Conservation (phyloP, 106 monocot species). For the Allium sativum region DNA sequence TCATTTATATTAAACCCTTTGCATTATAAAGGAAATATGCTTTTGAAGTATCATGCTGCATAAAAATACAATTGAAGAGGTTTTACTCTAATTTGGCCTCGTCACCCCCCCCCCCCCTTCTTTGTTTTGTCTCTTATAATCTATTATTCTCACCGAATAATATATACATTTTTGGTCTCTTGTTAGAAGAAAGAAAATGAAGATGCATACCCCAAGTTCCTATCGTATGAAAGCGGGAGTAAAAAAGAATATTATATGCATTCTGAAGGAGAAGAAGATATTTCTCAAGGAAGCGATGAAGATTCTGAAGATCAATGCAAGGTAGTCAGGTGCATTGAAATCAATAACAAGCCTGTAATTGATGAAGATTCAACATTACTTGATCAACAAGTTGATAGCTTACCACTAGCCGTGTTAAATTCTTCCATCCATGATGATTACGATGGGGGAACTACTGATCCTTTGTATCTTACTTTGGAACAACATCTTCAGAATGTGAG, state of each 20-base stretch:
- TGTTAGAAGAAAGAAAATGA: too few species aligned
- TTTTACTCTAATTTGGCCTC: too few species aligned
- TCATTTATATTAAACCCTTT: too few species aligned
- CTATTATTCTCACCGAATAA: too few species aligned
- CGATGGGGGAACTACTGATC: slow-evolving; percentile 6
- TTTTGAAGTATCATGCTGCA: too few species aligned
- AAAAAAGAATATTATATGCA: slow-evolving; percentile 4
- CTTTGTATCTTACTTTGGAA: slow-evolving; percentile 45
- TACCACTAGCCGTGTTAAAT: slow-evolving; percentile 1
- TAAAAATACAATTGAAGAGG: too few species aligned
- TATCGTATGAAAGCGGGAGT: slow-evolving; percentile 2
- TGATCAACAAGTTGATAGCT: slow-evolving; percentile 8
- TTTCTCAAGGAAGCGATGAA: slow-evolving; percentile 19
- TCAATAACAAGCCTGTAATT: slow-evolving; percentile 21
- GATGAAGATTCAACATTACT: too few species aligned
- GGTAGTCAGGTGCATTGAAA: slow-evolving; percentile 86
- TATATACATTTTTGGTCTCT: too few species aligned
- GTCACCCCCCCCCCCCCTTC: too few species aligned
- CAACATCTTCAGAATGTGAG: slow-evolving; percentile 58
- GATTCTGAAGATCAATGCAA: slow-evolving; percentile 71
- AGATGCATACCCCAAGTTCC: slow-evolving; percentile 16
- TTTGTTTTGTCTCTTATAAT: too few species aligned
- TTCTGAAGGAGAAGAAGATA: slow-evolving; percentile 8
- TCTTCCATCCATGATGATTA: background rate
- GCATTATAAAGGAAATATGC: too few species aligned